Evolutionary conservation across 306 rosid species (phyloP).

Genomic region (Glycyrrhiza uralensis): DNA sequence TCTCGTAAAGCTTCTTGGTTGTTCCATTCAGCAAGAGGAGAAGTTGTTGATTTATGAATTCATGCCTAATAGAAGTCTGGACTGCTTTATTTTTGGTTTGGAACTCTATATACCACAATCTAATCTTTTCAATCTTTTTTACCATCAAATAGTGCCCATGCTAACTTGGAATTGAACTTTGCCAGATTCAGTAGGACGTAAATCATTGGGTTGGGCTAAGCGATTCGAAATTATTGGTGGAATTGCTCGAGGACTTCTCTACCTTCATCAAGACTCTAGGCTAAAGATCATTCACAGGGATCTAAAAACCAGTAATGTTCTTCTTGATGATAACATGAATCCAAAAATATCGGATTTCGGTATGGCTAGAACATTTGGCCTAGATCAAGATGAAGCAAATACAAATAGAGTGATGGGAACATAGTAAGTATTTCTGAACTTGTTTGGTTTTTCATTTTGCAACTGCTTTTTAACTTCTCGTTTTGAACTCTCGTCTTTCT

Average conservation of each 20-base stretch:
- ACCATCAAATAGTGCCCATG: background rate
- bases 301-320: slow-evolving; percentile 47
- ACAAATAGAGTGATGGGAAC: slow-evolving; percentile 53
- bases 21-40: slow-evolving; percentile 37
- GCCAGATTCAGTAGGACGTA: slow-evolving; percentile 28
- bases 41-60: slow-evolving; percentile 46
- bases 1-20: slow-evolving; percentile 55
- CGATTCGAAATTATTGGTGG: slow-evolving; percentile 40
- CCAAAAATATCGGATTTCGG: slow-evolving; percentile 59
- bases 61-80: slow-evolving; percentile 47
- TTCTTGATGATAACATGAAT: slow-evolving; percentile 42
- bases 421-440: slow-evolving; percentile 31
- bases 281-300: slow-evolving; percentile 54
- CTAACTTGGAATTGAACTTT: background rate
- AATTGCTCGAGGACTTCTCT: slow-evolving; percentile 41
- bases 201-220: slow-evolving; percentile 33
- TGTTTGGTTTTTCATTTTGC: background rate
- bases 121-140: background rate
- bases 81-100: slow-evolving; percentile 34
- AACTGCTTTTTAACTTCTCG: background rate
- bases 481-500: background rate
- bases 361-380: slow-evolving; percentile 38
- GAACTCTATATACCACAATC: background rate
- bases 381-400: slow-evolving; percentile 43
- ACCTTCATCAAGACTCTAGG: slow-evolving; percentile 52